A percentile compares a stretch with the other conserved stretches of the same genome.
These are phyloP conservation scores for Guadua angustifolia DNA, from an alignment of 176 grass and related monocot genomes.

Conservation along the genomic window DNA sequence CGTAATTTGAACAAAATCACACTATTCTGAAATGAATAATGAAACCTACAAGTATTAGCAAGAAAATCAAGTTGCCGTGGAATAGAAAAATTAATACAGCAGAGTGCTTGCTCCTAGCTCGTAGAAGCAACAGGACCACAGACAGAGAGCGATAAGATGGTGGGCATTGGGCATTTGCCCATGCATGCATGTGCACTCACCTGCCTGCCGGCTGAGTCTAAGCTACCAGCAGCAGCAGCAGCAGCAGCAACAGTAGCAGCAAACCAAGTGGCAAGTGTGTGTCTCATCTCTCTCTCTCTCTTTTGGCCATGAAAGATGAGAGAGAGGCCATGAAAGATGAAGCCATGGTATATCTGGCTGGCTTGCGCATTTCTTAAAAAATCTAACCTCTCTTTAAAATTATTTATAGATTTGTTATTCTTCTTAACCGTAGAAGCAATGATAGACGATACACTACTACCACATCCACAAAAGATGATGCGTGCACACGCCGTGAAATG, in stretches of 20 bases:
- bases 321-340: too few species aligned
- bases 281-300: too few species aligned
- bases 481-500: too few species aligned
- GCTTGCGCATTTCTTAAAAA: background rate
- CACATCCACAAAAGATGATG: background rate
- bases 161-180: slow-evolving; percentile 23
- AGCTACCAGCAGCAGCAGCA: too few species aligned
- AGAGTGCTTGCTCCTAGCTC: background rate
- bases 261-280: background rate
- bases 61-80: too few species aligned
- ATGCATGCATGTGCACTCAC: slow-evolving; percentile 22
- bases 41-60: too few species aligned
- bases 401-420: too few species aligned
- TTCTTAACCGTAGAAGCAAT: too few species aligned
- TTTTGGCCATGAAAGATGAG: too few species aligned
- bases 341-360: too few species aligned
- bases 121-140: background rate
- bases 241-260: background rate
- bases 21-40: background rate
- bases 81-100: too few species aligned
- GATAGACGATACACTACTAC: background rate
- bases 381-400: too few species aligned
- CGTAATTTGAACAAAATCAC: background rate
- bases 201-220: background rate
- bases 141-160: slow-evolving; percentile 33